These are phyloP conservation scores for Stagonosporopsis cucurbitacearum DNA, from an alignment of 2,329 filamentous ascomycete genomes.

Conservation along the genomic window DNA sequence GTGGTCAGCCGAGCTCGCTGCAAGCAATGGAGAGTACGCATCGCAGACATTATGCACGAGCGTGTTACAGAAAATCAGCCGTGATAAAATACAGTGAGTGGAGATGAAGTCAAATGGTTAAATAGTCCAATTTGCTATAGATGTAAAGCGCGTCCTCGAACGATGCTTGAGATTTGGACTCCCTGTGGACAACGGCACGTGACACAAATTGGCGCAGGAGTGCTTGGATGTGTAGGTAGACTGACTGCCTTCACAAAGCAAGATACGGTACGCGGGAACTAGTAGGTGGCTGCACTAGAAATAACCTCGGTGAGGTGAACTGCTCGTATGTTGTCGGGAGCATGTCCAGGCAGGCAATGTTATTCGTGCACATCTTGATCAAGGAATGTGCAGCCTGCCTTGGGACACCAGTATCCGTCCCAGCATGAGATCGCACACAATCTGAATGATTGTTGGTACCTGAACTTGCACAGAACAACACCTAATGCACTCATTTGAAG, in stretches of 20 bases:
- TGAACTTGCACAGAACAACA: too few species aligned
- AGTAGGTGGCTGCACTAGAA: background rate
- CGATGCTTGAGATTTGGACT: background rate
- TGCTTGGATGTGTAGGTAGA: background rate
- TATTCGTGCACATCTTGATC: background rate
- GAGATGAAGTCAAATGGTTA: background rate
- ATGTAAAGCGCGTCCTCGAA: background rate
- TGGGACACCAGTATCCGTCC: too few species aligned
- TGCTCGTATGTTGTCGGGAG: background rate
- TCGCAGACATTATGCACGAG: constrained; percentile 1
- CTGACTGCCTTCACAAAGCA: background rate
- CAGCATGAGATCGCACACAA: too few species aligned
- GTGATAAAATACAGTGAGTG: background rate
- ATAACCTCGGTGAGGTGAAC: background rate
- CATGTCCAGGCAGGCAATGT: too few species aligned
- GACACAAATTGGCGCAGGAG: background rate
- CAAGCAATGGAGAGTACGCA: constrained; percentile 11
- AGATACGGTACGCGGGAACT: too few species aligned
- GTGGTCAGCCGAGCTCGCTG: constrained; percentile 13
- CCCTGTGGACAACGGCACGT: background rate
- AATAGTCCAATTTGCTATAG: too few species aligned
- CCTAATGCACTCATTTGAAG: background rate
- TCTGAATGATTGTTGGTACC: too few species aligned
- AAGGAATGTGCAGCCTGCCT: too few species aligned
- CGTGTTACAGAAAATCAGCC: too few species aligned